phyloP scores from a whole-genome alignment of 129 eudicot species.

The Flaveria sonorensis region DNA sequence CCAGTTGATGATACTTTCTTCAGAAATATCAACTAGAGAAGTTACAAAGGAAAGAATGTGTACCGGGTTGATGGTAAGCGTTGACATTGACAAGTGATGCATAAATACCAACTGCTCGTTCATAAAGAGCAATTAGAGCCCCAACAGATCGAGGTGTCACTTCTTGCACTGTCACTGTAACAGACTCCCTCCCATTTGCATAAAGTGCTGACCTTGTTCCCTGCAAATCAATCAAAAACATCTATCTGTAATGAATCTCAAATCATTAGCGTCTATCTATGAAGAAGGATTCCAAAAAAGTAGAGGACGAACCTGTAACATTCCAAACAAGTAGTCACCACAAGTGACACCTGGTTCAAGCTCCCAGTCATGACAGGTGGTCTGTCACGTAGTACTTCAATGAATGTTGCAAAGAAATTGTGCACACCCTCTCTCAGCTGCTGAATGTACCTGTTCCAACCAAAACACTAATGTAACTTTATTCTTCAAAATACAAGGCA shows the following conservation, averaged over 20 bases:
- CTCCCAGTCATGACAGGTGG: conserved; percentile 99
- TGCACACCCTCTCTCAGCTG: conserved; percentile 98
- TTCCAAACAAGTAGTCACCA: conserved; percentile 97
- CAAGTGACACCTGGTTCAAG: conserved; percentile 99
- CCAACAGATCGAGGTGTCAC: conserved; percentile 95
- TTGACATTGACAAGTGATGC: conserved; percentile 88
- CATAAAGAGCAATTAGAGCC: conserved; percentile 89
- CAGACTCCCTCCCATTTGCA: conserved; percentile 84
- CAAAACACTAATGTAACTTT: not conserved
- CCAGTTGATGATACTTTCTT: not conserved
- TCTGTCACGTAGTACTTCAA: conserved; percentile 93
- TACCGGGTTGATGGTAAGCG: conserved; percentile 99
- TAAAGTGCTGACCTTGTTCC: conserved; percentile 95
- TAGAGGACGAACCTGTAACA: conserved; percentile 67
- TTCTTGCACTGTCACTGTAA: conserved; percentile 93
- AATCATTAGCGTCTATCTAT: not conserved
- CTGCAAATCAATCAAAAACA: conserved; percentile 33
- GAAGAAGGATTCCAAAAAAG: not conserved
- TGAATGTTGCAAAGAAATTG: conserved; percentile 94
- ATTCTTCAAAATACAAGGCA: not conserved
- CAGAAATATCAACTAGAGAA: not conserved
- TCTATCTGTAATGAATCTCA: not conserved
- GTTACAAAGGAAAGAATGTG: not conserved
- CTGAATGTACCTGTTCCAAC: conserved; percentile 77
- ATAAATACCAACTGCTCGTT: conserved; percentile 96